phyloP scores from a whole-genome alignment of 2,329 filamentous ascomycete species.

The Talaromyces sp. region DNA sequence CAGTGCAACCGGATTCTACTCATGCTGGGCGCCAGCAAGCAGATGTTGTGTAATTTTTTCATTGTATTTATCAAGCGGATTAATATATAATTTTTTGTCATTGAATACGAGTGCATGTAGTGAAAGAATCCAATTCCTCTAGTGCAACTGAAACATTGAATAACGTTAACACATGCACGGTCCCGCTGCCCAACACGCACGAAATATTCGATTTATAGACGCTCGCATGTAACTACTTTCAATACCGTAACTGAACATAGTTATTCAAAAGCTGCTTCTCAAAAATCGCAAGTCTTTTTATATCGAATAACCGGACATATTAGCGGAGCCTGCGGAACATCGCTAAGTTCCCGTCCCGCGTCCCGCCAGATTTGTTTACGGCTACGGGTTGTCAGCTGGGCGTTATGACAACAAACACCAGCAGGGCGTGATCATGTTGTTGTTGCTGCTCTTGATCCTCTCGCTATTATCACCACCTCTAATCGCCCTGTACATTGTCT shows the following conservation, averaged over 20 bases:
- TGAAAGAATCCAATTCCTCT: not conserved
- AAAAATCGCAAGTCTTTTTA: no score
- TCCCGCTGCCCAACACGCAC: no score
- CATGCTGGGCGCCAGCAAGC: not conserved
- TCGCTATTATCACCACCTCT: not conserved
- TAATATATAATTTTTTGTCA: not conserved
- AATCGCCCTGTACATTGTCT: conserved; percentile 59
- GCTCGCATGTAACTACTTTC: no score
- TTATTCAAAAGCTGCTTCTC: no score
- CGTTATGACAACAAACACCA: not conserved
- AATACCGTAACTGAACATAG: no score
- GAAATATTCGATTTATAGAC: no score
- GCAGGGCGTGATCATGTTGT: not conserved
- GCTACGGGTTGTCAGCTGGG: not conserved
- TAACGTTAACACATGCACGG: no score
- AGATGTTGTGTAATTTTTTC: not conserved
- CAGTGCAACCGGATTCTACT: not conserved
- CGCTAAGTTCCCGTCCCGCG: not conserved
- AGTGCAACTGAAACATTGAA: not conserved
- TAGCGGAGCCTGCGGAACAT: not conserved
- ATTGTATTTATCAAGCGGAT: not conserved
- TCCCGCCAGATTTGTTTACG: no score
- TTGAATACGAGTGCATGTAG: not conserved
- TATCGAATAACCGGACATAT: not conserved
- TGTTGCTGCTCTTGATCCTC: conserved; percentile 1